These are phyloP conservation scores for Collybia nuda DNA, from an alignment of 768 basidiomycete genomes.

Conservation along the genomic window DNA sequence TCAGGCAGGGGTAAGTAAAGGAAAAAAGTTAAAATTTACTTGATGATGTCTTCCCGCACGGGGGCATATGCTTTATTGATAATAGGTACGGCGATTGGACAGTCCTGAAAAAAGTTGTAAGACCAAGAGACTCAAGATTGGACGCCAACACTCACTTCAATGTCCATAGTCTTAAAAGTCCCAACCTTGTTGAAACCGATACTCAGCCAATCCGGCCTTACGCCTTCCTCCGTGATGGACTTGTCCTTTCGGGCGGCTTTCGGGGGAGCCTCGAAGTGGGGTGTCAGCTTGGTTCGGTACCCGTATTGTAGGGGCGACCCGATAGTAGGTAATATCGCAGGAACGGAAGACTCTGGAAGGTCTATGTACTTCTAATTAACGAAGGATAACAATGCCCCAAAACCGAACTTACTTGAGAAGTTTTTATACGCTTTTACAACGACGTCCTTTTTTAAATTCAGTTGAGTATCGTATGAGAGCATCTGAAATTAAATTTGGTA, in stretches of 20 bases:
- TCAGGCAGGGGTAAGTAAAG: neutral
- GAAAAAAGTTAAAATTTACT: slow-evolving; percentile 47
- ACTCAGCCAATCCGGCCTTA: slow-evolving; percentile 66
- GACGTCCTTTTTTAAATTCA: slow-evolving; percentile 83
- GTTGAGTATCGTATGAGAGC: slow-evolving; percentile 84
- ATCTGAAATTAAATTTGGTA: slow-evolving; percentile 44
- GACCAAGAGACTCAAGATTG: neutral
- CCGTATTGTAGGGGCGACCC: slow-evolving; percentile 87
- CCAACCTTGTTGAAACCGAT: slow-evolving; percentile 91
- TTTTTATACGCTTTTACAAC: slow-evolving; percentile 81
- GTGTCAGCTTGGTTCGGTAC: slow-evolving; percentile 97
- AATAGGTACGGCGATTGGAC: slow-evolving; percentile 83
- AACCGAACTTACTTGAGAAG: slow-evolving; percentile 55
- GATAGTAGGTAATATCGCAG: slow-evolving; percentile 70
- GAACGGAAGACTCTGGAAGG: slow-evolving; percentile 56
- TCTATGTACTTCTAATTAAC: slow-evolving; percentile 32
- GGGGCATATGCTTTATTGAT: slow-evolving; percentile 67
- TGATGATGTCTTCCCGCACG: slow-evolving; percentile 65
- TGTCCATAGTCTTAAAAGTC: slow-evolving; percentile 77
- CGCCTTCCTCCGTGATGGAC: slow-evolving; percentile 13
- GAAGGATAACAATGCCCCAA: neutral
- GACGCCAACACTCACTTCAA: slow-evolving; percentile 61
- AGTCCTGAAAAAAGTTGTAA: slow-evolving; percentile 55
- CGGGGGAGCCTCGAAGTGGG: slow-evolving; percentile 86
- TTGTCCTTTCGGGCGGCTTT: slow-evolving; percentile 31